These are phyloP conservation scores for Astrothelium subdiscretum DNA, from an alignment of 495 filamentous ascomycete genomes.

Conservation along the genomic window DNA sequence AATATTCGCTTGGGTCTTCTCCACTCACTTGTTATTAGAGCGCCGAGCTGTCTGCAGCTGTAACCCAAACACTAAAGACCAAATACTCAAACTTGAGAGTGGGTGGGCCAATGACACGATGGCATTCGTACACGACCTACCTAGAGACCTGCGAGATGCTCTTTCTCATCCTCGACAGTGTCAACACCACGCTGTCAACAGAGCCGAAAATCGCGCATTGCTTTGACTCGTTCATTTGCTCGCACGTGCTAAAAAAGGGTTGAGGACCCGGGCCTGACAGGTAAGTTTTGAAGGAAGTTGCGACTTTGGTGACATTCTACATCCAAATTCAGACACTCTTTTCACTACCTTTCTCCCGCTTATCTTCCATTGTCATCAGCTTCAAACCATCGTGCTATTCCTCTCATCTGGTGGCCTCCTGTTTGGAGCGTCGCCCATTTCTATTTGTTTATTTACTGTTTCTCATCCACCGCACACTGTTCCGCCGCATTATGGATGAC, in stretches of 20 bases:
- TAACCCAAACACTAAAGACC: too few species aligned
- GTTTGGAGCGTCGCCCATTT: background rate
- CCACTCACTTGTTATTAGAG: too few species aligned
- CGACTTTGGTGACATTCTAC: background rate
- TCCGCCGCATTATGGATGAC: background rate
- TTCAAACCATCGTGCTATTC: background rate
- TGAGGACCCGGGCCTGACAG: too few species aligned
- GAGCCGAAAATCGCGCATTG: background rate
- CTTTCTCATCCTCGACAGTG: too few species aligned
- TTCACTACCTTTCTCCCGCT: background rate
- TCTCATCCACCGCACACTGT: background rate
- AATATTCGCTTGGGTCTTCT: too few species aligned
- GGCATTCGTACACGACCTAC: too few species aligned
- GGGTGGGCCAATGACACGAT: too few species aligned
- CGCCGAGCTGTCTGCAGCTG: too few species aligned
- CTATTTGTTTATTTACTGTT: background rate
- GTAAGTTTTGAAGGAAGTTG: too few species aligned
- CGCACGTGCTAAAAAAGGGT: background rate
- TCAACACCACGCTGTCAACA: background rate
- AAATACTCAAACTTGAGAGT: too few species aligned
- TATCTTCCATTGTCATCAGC: background rate
- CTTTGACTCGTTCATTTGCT: background rate
- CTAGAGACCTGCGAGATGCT: too few species aligned
- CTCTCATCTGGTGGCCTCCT: background rate
- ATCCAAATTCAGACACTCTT: background rate